Conservation (phyloP, 768 basidiomycete genomes). For the Chalciporus piperatus region DNA sequence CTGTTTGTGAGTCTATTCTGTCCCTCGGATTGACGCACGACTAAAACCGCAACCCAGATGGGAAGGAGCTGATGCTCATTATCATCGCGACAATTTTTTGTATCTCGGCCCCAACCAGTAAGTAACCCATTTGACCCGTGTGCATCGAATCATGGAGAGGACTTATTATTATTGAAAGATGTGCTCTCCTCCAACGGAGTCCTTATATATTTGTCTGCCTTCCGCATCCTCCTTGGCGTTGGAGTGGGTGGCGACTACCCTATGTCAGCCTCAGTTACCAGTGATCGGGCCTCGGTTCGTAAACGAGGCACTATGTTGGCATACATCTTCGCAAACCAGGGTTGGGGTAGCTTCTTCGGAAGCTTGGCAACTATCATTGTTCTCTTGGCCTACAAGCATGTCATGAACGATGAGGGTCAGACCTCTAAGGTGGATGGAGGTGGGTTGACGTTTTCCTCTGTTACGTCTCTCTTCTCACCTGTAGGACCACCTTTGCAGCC, state of each 20-base stretch:
- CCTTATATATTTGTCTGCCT: constrained; percentile 59
- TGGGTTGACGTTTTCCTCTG: constrained; percentile 28
- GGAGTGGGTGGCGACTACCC: constrained; percentile 91
- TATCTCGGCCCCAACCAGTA: constrained; percentile 61
- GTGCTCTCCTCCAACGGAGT: constrained; percentile 46
- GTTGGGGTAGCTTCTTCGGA: constrained; percentile 78
- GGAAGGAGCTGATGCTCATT: constrained; percentile 65
- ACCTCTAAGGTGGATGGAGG: constrained; percentile 69
- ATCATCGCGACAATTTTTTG: constrained; percentile 73
- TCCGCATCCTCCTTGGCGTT: constrained; percentile 39
- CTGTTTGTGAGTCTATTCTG: constrained; percentile 57
- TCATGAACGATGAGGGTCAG: constrained; percentile 57
- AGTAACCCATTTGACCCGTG: neutral
- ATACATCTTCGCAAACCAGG: constrained; percentile 79
- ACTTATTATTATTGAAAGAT: constrained; percentile 24
- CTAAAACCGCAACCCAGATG: constrained; percentile 32
- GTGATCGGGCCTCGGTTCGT: constrained; percentile 77
- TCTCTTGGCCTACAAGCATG: constrained; percentile 57
- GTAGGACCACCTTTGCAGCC: constrained; percentile 29
- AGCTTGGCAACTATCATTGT: constrained; percentile 62
- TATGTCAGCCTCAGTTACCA: constrained; percentile 79
- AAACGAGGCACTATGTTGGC: constrained; percentile 87
- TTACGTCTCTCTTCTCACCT: neutral
- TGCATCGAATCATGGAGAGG: constrained; percentile 35
- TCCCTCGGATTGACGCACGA: neutral